Base-by-base conservation (phyloP, 441 rosid genomes). In the Adansonia gregorii region DNA sequence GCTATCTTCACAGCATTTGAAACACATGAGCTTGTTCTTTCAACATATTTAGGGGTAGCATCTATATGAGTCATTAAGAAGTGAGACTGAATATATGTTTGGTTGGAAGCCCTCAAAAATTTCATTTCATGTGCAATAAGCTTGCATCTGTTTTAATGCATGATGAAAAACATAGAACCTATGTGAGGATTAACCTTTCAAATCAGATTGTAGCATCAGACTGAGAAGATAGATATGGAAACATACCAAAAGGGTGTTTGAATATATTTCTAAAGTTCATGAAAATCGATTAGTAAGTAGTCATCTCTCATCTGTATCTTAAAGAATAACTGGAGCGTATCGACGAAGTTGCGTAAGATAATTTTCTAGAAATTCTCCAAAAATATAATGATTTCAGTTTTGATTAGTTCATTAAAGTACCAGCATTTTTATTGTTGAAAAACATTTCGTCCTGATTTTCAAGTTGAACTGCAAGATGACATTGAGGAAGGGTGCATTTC, bases 371-470 rank as follows among this genome's bases (percentile, higher is more conserved):
- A 43, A 45, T 11, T 39, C 2, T 41, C 15, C 65, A 6, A 39
- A 41, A 19, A 43, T 14, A 17, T 1, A 59, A 45, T 43, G 41
- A 73, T 43, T 73, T 46, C 35, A 58, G 39, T 35, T 2, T 11
- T 49, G 14, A 14, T 49, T 49, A 3, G 14, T 49, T 49, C 54
- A 12, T 49, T 49, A 12, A 49, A 11, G 39, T 3, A 35, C 39
- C 54, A 39, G 39, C 39, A 35, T 35, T 35, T 65, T 3, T 15
- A 39, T 65, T 35, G 22, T 15, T 8, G 11, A 39, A 1, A 66
- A 65, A 65, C 12, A 65, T 41, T 65, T 65, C 46, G 49, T 41
- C 49, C n/a, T 64, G 48, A 39, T 39, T 64, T 35, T 14, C 48
- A 39, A 35, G 68, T 39, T 64, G 68, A 31, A 63, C 12, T 19